phyloP scores from a whole-genome alignment of 2,329 filamentous ascomycete genomes.

The Rhynchosporium secalis region DNA sequence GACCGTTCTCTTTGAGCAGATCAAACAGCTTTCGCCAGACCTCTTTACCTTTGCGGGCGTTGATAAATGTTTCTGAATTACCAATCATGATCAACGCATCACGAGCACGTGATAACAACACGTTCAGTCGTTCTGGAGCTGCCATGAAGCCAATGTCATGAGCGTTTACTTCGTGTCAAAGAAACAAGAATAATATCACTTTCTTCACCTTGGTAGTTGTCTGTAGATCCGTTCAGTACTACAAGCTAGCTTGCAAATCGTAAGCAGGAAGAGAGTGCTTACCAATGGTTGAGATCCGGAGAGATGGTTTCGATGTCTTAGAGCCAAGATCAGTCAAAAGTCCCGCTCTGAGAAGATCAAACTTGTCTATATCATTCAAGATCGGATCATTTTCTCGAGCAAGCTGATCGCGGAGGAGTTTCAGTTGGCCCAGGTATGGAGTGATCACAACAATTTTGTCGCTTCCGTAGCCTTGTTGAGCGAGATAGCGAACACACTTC shows the following conservation, averaged over 20 bases:
- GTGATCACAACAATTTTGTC: conserved; percentile 67
- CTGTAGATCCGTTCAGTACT: conserved; percentile 42
- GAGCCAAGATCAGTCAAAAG: conserved; percentile 55
- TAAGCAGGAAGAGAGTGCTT: conserved; percentile 32
- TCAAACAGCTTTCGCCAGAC: conserved; percentile 61
- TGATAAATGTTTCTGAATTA: conserved; percentile 66
- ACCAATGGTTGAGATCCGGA: conserved; percentile 71
- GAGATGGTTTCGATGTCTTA: conserved; percentile 50
- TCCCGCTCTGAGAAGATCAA: conserved; percentile 63
- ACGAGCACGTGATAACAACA: conserved; percentile 66
- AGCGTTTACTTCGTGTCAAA: conserved; percentile 64
- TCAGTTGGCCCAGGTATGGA: conserved; percentile 70
- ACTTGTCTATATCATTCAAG: conserved; percentile 67
- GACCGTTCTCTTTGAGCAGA: conserved; percentile 50
- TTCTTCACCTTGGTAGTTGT: conserved; percentile 80
- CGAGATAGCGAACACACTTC: conserved; percentile 64
- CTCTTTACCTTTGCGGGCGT: conserved; percentile 55
- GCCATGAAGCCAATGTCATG: conserved; percentile 72
- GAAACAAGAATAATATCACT: conserved; percentile 70
- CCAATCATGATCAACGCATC: conserved; percentile 68
- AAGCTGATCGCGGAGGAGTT: conserved; percentile 55
- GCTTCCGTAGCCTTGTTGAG: conserved; percentile 69
- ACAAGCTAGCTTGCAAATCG: not conserved
- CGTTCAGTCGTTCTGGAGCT: conserved; percentile 66
- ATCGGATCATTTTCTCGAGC: conserved; percentile 60